Percentiles rank a stretch among this genome's conserved stretches.
Conservation (phyloP, 2,329 filamentous ascomycete species). For the Elsinoe ampelina region DNA sequence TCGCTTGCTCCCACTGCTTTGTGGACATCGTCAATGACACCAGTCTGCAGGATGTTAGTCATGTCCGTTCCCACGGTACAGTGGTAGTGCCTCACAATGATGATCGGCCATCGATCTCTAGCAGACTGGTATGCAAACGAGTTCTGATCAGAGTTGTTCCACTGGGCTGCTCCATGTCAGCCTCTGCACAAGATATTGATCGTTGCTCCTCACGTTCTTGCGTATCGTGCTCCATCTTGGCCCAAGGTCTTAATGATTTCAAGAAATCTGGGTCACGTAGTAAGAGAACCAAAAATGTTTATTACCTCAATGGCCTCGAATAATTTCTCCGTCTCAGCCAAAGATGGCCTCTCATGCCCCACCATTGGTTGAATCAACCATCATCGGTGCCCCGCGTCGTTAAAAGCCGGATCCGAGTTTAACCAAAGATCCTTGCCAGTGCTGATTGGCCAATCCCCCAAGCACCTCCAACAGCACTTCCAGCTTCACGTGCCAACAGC, state of each 20-base stretch:
- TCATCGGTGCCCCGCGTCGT: background rate
- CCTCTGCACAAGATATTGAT: background rate
- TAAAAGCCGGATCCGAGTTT: background rate
- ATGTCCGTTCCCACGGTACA: background rate
- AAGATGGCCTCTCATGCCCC: background rate
- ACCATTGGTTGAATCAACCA: constrained; percentile 4
- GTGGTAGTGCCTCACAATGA: constrained; percentile 52
- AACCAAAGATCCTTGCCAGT: background rate
- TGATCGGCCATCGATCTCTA: constrained; percentile 83
- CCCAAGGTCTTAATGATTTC: background rate
- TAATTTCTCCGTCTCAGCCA: constrained; percentile 13
- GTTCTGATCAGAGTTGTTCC: constrained; percentile 67
- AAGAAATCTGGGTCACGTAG: background rate
- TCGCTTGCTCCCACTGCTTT: constrained; percentile 53
- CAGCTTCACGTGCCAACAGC: background rate
- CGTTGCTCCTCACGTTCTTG: constrained; percentile 53
- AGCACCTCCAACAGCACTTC: background rate
- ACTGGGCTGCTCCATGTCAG: constrained; percentile 50
- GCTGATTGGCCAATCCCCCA: constrained; percentile 1
- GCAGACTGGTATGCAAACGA: constrained; percentile 86
- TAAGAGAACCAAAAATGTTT: background rate
- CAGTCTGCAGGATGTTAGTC: constrained; percentile 49
- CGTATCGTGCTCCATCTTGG: constrained; percentile 61
- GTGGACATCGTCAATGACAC: constrained; percentile 91
- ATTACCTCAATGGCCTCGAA: background rate